phyloP scores from a whole-genome alignment of 2,329 filamentous ascomycete genomes.

The Curvularia verruculosa region DNA sequence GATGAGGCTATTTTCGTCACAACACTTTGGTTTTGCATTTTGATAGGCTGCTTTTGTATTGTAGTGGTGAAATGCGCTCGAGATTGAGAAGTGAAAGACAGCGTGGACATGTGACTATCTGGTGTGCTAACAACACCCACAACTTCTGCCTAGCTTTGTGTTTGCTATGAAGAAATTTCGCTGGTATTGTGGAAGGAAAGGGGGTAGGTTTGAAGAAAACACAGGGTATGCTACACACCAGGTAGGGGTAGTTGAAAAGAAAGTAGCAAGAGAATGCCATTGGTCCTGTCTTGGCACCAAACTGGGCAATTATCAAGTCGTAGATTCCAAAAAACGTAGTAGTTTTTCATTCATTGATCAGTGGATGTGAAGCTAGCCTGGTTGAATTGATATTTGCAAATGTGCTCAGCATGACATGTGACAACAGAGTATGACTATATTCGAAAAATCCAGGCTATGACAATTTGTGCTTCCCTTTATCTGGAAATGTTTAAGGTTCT shows the following conservation, averaged over 20 bases:
- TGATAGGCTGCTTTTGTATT: background rate
- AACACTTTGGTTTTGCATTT: no score
- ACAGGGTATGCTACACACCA: no score
- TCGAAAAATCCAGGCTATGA: no score
- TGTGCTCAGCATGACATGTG: background rate
- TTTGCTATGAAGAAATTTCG: no score
- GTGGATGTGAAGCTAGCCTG: no score
- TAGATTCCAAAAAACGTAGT: no score
- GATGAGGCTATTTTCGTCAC: background rate
- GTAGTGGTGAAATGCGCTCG: slow-evolving; percentile 1
- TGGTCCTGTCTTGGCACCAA: background rate
- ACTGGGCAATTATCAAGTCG: no score
- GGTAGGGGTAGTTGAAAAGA: background rate
- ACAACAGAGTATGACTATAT: background rate
- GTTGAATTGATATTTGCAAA: no score
- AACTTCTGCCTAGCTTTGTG: background rate
- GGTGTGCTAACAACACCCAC: background rate
- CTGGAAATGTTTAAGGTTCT: no score
- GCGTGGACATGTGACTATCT: background rate
- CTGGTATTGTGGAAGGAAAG: background rate
- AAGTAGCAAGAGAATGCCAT: background rate
- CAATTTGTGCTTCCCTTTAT: no score
- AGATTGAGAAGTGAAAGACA: slow-evolving; percentile 8
- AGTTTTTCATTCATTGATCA: no score
- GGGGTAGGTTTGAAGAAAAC: background rate